phyloP scores from a whole-genome alignment of 2,329 filamentous ascomycete genomes.

The Didymella pinodella region DNA sequence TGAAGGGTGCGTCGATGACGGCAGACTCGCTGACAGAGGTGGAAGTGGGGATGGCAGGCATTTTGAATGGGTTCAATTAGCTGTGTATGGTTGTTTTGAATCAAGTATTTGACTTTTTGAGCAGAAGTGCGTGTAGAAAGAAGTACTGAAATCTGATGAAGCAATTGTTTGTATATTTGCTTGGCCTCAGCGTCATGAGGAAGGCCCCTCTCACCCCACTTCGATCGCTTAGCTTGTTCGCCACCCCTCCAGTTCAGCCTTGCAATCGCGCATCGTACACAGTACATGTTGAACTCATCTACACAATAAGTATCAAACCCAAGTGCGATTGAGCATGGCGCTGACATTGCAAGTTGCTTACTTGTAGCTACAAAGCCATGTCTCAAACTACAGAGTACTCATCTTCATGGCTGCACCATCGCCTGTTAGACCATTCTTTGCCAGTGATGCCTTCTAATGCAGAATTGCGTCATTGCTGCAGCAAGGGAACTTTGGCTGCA shows the following conservation, averaged over 20 bases:
- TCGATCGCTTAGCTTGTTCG: conserved; percentile 19
- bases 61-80: conserved; percentile 16
- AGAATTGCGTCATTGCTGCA: conserved; percentile 18
- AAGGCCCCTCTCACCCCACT: conserved; percentile 38
- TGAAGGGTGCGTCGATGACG: conserved; percentile 72
- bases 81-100: conserved; percentile 1
- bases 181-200: conserved; percentile 22
- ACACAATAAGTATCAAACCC: too few relatives aligned
- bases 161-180: conserved; percentile 24
- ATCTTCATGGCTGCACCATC: neutral
- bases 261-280: neutral
- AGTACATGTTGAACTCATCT: neutral
- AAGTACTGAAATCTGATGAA: conserved; percentile 29
- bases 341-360: neutral
- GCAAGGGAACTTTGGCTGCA: neutral
- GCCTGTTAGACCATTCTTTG: conserved; percentile 7
- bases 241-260: conserved; percentile 18
- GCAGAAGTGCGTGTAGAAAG: conserved; percentile 8
- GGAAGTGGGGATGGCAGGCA: conserved; percentile 65
- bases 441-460: conserved; percentile 13
- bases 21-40: conserved; percentile 71
- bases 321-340: neutral
- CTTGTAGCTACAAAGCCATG: neutral
- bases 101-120: neutral
- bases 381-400: neutral